Evolutionary conservation across 1,284 basidiomycete genomes (phyloP).

Genomic region (Rhodotorula sp.): DNA sequence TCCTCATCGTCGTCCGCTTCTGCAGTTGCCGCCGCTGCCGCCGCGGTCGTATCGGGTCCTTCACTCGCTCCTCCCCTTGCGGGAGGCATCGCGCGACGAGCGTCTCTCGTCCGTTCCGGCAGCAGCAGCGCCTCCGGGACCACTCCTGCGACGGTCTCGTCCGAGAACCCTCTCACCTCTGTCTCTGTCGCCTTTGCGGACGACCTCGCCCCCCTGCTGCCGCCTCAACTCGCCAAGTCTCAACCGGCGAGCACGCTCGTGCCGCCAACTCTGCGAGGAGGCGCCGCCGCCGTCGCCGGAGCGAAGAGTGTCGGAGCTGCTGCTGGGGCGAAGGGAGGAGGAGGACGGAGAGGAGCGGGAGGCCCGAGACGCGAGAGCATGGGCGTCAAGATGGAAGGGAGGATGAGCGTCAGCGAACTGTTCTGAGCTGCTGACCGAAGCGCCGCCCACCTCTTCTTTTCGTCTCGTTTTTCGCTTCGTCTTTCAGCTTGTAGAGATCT

Average conservation of each 20-base stretch:
- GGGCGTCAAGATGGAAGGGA: constrained; percentile 24
- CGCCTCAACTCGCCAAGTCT: constrained; percentile 8
- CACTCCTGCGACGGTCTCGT: not conserved
- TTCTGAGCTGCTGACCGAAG: not conserved
- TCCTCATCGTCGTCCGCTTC: not conserved
- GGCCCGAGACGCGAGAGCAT: constrained; percentile 11
- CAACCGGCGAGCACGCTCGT: not conserved
- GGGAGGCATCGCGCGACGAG: not conserved
- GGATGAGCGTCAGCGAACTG: constrained; percentile 31
- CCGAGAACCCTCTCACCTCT: too few species aligned
- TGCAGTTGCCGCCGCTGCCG: not conserved
- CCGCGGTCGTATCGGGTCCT: not conserved
- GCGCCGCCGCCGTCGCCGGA: too few species aligned
- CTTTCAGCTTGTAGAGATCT: not conserved
- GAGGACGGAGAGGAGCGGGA: not conserved
- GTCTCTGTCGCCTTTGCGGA: not conserved
- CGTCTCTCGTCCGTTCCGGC: not conserved
- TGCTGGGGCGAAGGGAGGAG: not conserved
- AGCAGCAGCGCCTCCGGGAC: not conserved
- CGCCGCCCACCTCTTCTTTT: not conserved
- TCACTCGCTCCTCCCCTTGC: not conserved
- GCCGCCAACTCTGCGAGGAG: too few species aligned
- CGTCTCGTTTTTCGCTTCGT: not conserved
- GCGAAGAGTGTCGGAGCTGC: not conserved
- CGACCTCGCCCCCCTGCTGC: constrained; percentile 9